Evolutionary conservation across 148 eudicot species (phyloP).

Genomic region (Pharnaceum exiguum): DNA sequence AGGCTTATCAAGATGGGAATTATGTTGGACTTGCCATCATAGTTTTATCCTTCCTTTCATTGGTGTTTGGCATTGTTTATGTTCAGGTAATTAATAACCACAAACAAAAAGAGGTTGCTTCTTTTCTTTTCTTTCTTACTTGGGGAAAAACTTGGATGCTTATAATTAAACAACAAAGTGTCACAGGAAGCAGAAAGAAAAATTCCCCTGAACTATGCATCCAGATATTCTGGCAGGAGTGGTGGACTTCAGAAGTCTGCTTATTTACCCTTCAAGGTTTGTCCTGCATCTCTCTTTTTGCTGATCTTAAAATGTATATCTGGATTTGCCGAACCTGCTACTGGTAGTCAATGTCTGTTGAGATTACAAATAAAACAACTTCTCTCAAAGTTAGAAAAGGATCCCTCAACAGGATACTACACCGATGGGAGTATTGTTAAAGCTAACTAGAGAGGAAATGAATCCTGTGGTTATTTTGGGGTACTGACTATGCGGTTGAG

Average conservation of each 20-base stretch:
- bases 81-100: constrained; percentile 63
- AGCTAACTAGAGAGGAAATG: too few relatives aligned
- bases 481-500: too few relatives aligned
- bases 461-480: too few relatives aligned
- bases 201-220: constrained; percentile 97
- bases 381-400: too few relatives aligned
- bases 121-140: too few relatives aligned
- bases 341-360: too few relatives aligned
- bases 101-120: not conserved
- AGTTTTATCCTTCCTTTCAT: constrained; percentile 54
- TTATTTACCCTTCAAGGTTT: constrained; percentile 93
- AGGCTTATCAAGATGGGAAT: constrained; percentile 91
- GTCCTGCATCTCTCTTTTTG: constrained; percentile 4
- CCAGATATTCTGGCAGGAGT: constrained; percentile 71
- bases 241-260: constrained; percentile 94
- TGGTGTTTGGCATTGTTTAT: constrained; percentile 95
- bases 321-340: too few relatives aligned
- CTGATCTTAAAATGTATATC: too few relatives aligned
- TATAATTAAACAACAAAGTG: constrained; percentile 20
- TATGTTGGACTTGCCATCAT: constrained; percentile 70
- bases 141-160: constrained; percentile 1
- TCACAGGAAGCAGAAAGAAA: constrained; percentile 99
- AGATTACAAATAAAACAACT: too few relatives aligned
- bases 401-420: too few relatives aligned
- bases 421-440: too few relatives aligned